These are phyloP conservation scores for Oryza meridionalis DNA, from an alignment of 176 grass and related monocot species.

Conservation along the genomic window DNA sequence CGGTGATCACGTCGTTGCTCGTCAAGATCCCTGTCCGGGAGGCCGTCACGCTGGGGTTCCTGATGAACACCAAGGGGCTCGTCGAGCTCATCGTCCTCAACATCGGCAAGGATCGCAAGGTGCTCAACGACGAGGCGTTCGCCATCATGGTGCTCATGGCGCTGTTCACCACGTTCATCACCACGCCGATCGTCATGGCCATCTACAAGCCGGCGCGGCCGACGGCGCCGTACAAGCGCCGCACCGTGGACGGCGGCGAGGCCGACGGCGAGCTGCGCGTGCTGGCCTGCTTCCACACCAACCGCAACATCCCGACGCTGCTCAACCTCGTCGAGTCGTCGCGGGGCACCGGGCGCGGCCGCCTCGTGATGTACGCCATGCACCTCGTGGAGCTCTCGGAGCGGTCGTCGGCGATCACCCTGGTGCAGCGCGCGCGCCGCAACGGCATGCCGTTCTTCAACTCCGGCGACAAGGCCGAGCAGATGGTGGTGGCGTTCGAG, in stretches of 20 bases:
- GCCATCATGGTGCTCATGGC: constrained; percentile 90
- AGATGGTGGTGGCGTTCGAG: constrained; percentile 84
- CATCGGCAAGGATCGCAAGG: constrained; percentile 73
- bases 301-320: constrained; percentile 64
- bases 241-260: constrained; percentile 47
- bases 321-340: constrained; percentile 82
- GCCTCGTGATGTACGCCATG: constrained; percentile 69
- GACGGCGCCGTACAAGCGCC: constrained; percentile 63
- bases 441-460: constrained; percentile 74
- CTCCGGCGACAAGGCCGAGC: constrained; percentile 24
- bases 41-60: constrained; percentile 60
- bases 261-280: constrained; percentile 56
- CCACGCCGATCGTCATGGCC: constrained; percentile 70
- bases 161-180: constrained; percentile 84
- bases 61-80: constrained; percentile 89
- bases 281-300: constrained; percentile 80
- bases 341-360: constrained; percentile 43
- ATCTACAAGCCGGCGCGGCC: constrained; percentile 75
- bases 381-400: constrained; percentile 85
- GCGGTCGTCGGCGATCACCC: constrained; percentile 67
- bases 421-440: constrained; percentile 66
- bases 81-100: constrained; percentile 88
- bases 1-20: constrained; percentile 37
- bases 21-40: constrained; percentile 54
- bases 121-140: constrained; percentile 76